These are phyloP conservation scores for Hirschioporus abietinus DNA, from an alignment of 768 basidiomycete genomes.

Conservation along the genomic window DNA sequence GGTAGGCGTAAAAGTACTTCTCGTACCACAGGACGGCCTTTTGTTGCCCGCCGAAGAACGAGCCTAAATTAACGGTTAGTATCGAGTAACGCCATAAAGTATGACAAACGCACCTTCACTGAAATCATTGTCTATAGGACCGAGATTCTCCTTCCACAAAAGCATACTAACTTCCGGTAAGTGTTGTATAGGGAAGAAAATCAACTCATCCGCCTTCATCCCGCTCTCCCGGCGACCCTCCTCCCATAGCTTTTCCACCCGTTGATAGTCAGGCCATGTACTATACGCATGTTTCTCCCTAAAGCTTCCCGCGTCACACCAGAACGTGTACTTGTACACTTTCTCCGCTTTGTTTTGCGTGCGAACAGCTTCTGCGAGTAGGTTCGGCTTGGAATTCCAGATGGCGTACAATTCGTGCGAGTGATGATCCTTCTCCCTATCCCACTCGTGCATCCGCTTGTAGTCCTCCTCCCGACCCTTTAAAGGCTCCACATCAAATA, in stretches of 20 bases:
- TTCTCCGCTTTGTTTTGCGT: slow-evolving; percentile 6
- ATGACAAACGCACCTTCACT: slow-evolving; percentile 39
- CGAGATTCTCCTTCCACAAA: slow-evolving; percentile 39
- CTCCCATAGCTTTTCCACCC: slow-evolving; percentile 37
- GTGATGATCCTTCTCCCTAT: slow-evolving; percentile 39
- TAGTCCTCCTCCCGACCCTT: slow-evolving; percentile 29
- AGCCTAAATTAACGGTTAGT: slow-evolving; percentile 29
- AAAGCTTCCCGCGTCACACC: slow-evolving; percentile 55
- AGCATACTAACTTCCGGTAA: slow-evolving; percentile 27
- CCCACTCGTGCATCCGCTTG: slow-evolving; percentile 35
- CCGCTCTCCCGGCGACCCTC: slow-evolving; percentile 25
- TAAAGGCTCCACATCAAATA: slow-evolving; percentile 46
- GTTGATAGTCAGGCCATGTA: slow-evolving; percentile 41
- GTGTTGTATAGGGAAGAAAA: slow-evolving; percentile 43
- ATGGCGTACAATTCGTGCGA: slow-evolving; percentile 48
- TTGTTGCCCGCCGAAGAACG: slow-evolving; percentile 51
- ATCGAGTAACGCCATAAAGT: background rate
- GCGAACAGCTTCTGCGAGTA: slow-evolving; percentile 34
- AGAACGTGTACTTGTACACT: slow-evolving; percentile 49
- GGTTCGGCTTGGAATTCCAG: slow-evolving; percentile 51
- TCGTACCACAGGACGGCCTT: slow-evolving; percentile 41
- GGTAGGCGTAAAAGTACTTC: slow-evolving; percentile 41
- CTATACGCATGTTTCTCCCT: slow-evolving; percentile 36
- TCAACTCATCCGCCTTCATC: slow-evolving; percentile 31
- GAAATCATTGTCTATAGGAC: slow-evolving; percentile 46